These are phyloP conservation scores for Blastobotrys raffinosifermentans DNA, from an alignment of 1,139 yeast genomes.

Conservation along the genomic window DNA sequence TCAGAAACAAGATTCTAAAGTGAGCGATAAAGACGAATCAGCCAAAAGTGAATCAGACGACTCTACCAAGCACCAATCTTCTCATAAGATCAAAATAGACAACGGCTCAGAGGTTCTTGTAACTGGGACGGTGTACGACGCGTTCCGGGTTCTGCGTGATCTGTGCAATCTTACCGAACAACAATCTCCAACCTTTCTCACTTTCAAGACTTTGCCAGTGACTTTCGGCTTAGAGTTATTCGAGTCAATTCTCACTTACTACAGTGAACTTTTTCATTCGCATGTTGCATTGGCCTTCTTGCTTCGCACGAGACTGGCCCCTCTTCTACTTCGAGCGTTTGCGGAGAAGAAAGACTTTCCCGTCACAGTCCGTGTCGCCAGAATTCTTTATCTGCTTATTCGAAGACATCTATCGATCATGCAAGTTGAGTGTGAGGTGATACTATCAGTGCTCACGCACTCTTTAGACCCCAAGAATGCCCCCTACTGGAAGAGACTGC, in stretches of 20 bases:
- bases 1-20: conserved; percentile 31
- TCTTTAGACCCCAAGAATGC: conserved; percentile 47
- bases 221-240: conserved; percentile 73
- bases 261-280: conserved; percentile 47
- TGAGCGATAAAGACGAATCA: conserved; percentile 18
- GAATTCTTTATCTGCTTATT: conserved; percentile 60
- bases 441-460: conserved; percentile 68
- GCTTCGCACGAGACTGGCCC: conserved; percentile 63
- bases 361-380: conserved; percentile 62
- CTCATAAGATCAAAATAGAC: conserved; percentile 34
- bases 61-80: conserved; percentile 3
- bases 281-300: conserved; percentile 63
- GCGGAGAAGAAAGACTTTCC: conserved; percentile 61
- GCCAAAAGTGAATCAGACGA: conserved; percentile 11
- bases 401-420: conserved; percentile 55
- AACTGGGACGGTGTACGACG: conserved; percentile 57
- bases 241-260: conserved; percentile 62
- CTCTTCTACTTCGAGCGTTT: conserved; percentile 63
- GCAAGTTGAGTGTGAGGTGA: conserved; percentile 73
- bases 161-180: conserved; percentile 63
- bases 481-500: conserved; percentile 63
- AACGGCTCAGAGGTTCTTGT: conserved; percentile 41
- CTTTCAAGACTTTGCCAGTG: conserved; percentile 51
- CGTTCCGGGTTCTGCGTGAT: conserved; percentile 62
- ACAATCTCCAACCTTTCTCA: conserved; percentile 48